Evolutionary conservation across 2,329 filamentous ascomycete genomes (phyloP).

Genomic region (Beauveria caledonica): DNA sequence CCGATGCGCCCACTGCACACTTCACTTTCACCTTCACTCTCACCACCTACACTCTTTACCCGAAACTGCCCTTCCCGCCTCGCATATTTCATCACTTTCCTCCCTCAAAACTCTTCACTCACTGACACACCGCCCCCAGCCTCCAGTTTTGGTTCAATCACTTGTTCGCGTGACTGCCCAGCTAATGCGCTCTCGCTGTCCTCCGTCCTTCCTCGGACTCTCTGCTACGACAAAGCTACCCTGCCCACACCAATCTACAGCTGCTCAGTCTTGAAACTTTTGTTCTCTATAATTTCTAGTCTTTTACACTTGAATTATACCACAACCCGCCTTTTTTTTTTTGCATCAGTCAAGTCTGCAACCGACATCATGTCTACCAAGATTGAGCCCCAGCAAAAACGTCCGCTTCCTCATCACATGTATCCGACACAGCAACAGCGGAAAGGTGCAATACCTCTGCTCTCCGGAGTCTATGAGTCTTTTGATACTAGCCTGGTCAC

Average conservation of each 20-base stretch:
- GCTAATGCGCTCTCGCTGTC: background rate
- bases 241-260: background rate
- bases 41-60: background rate
- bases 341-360: too few relatives aligned
- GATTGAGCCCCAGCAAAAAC: constrained; percentile 43
- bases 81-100: background rate
- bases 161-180: background rate
- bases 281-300: too few relatives aligned
- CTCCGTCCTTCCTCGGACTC: background rate
- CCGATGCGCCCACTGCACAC: background rate
- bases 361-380: constrained; percentile 36
- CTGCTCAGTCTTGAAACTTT: background rate
- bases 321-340: too few relatives aligned
- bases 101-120: background rate
- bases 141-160: background rate
- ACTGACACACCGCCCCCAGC: background rate
- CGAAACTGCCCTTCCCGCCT: background rate
- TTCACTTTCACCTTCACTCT: background rate
- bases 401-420: constrained; percentile 60
- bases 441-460: constrained; percentile 39
- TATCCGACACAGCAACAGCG: constrained; percentile 51
- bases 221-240: background rate
- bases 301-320: too few relatives aligned
- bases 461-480: background rate
- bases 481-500: too few relatives aligned